These are phyloP conservation scores for Rhododendron kiyosumense DNA, from an alignment of 148 eudicot species.

Conservation along the genomic window DNA sequence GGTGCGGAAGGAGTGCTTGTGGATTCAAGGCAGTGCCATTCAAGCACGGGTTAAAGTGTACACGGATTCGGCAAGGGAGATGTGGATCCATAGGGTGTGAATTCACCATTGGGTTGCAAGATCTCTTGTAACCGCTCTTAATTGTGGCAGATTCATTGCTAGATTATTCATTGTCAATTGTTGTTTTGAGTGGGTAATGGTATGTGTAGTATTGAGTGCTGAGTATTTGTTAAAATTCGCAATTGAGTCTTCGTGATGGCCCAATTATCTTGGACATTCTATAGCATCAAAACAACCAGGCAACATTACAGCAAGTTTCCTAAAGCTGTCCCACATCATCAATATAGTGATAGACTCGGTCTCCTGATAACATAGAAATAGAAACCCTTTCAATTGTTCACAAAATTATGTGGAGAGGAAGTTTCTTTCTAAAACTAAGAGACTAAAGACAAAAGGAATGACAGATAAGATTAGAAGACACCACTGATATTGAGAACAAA, in stretches of 20 bases:
- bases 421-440: not conserved
- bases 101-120: not conserved
- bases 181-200: not conserved
- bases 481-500: not conserved
- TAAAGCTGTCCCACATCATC: conserved; percentile 5
- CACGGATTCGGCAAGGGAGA: not conserved
- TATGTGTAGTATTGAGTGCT: not conserved
- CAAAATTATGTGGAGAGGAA: not conserved
- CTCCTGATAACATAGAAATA: not conserved
- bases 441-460: not conserved
- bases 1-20: not conserved
- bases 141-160: not conserved
- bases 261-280: not conserved
- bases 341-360: not conserved
- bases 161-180: not conserved
- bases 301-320: not conserved
- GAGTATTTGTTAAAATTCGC: not conserved
- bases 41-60: not conserved
- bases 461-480: not conserved
- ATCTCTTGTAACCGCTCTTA: not conserved
- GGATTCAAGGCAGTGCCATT: not conserved
- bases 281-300: not conserved
- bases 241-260: not conserved
- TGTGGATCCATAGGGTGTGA: not conserved
- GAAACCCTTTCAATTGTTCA: not conserved